Base-by-base conservation (phyloP, 2,329 filamentous ascomycete species). In the Huntiella moniliformis region DNA sequence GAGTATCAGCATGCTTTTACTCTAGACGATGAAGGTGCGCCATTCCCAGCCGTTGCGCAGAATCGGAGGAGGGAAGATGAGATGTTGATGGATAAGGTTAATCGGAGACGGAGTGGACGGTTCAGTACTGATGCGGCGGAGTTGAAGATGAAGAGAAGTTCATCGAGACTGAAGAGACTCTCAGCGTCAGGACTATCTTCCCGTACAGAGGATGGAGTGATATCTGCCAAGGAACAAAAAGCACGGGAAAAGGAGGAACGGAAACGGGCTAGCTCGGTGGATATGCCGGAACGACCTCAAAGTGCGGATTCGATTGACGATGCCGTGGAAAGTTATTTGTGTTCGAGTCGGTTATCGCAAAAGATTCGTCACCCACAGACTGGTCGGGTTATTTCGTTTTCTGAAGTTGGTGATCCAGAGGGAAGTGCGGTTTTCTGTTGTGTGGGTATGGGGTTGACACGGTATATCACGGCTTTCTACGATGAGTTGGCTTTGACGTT, bases 401-500 rank as follows among this genome's bases (percentile, higher is more conserved):
- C 88, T 0, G 91, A 98, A 60, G 91, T 98, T 2, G 91, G 91
- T 11, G 87, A 96, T 58, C 78, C 87, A 0, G 76, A 88, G 38
- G 91, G 91, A 1, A 88, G 81, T 53, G 88, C 86, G 2, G 84
- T 98, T 2, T 87, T 98, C 54, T 92, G 91, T 58, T 98, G 91
- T 56, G 86, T 98, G 2, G 91, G 91, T 15, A 98, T 98, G 91
- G 91, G 91, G 0, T 63, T 98, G 55, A 98, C 91, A 8, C 75
- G 91, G 61, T 98, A 91, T 58, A 82, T 98, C 50, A 95, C 85
- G 50, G 86, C 87, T 0, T 98, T 98, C 58, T 98, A 96, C 57
- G 91, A 98, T 58, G 91, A 98, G 60, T 67, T 98, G 45, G 91
- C 91, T 2, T 65, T 83, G 56, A 93, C 87, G 1, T 65, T 98